Evolutionary conservation across 2,329 filamentous ascomycete species (phyloP).

Genomic region (Aspergillus aculeatinus): DNA sequence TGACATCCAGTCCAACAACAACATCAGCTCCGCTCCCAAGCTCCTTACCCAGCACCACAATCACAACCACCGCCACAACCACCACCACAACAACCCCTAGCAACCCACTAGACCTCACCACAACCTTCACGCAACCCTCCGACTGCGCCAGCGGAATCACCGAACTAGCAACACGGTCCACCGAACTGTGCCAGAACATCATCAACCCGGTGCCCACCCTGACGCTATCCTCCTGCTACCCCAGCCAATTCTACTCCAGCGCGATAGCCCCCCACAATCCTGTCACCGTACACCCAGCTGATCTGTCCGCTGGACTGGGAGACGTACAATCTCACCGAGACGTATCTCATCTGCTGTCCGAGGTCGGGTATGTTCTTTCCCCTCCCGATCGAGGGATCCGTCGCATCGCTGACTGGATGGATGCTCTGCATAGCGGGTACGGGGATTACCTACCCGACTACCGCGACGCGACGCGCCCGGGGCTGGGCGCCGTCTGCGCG

Average conservation of each 20-base stretch:
- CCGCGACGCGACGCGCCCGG: not conserved
- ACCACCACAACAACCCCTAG: not conserved
- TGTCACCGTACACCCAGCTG: conserved; percentile 2
- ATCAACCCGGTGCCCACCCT: conserved; percentile 8
- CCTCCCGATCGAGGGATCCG: no score
- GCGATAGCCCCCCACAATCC: not conserved
- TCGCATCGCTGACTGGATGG: not conserved
- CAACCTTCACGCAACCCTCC: not conserved
- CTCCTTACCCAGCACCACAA: not conserved
- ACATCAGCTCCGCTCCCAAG: not conserved
- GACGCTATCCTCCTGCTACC: conserved; percentile 9
- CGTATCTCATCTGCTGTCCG: conserved; percentile 1
- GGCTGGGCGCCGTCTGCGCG: conserved; percentile 2
- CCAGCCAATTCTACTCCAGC: conserved; percentile 9
- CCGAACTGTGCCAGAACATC: conserved; percentile 8
- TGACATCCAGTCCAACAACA: not conserved
- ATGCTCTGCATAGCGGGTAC: not conserved
- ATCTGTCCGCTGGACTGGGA: conserved; percentile 1
- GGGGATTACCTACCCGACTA: not conserved
- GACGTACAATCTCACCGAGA: conserved; percentile 4
- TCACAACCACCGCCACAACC: no score
- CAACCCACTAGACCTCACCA: not conserved
- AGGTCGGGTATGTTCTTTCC: not conserved
- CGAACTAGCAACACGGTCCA: not conserved
- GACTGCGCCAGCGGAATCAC: conserved; percentile 4